Evolutionary conservation across 2,329 filamentous ascomycete genomes (phyloP).

Genomic region (Beauveria varroae): DNA sequence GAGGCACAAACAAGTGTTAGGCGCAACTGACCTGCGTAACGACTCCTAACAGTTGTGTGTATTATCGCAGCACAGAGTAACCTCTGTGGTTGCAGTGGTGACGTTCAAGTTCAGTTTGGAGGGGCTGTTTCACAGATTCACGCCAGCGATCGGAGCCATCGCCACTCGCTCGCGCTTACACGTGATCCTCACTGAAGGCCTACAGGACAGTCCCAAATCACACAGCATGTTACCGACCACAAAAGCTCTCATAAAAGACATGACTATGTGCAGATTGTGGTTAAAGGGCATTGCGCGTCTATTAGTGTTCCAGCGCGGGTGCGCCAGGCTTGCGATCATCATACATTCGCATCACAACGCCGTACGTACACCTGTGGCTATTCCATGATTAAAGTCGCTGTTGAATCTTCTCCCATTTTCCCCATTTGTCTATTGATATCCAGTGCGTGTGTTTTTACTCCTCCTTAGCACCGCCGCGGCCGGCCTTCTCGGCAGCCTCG

Average conservation of each 20-base stretch:
- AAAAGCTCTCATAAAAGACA: neutral
- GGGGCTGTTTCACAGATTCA: conserved; percentile 15
- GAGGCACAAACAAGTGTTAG: neutral
- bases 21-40: neutral
- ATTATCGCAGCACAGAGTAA: neutral
- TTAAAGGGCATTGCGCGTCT: neutral
- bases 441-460: conserved; percentile 41
- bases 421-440: neutral
- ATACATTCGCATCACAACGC: neutral
- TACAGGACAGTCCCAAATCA: neutral
- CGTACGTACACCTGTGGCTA: neutral
- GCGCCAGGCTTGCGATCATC: neutral
- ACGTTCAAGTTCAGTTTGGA: conserved; percentile 12
- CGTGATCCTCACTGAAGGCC: neutral
- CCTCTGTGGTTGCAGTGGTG: neutral
- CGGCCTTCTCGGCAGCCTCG: conserved; percentile 69
- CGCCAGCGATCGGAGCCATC: neutral
- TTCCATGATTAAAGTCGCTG: neutral
- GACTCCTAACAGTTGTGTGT: too few relatives aligned
- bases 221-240: neutral
- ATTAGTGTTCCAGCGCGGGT: conserved; percentile 3
- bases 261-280: neutral
- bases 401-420: neutral
- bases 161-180: conserved; percentile 2
- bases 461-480: conserved; percentile 64